Conservation (phyloP, 1,284 basidiomycete genomes). For the Cutaneotrichosporon cyanovorans region DNA sequence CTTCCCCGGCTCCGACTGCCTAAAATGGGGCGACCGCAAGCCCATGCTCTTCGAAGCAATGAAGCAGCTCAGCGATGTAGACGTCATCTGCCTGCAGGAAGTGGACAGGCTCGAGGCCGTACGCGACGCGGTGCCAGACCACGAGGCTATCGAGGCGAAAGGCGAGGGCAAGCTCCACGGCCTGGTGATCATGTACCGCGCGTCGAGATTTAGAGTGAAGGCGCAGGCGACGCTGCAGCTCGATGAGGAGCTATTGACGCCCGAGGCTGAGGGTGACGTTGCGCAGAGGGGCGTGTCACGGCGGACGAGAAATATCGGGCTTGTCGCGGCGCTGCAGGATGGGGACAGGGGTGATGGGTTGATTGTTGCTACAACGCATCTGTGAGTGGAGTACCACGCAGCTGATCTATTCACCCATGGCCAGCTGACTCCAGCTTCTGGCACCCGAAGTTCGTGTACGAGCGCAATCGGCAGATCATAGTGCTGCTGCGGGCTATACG, state of each 20-base stretch:
- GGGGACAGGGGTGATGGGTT: conserved; percentile 44
- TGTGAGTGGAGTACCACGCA: no score
- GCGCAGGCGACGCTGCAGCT: conserved; percentile 19
- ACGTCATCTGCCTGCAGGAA: conserved; percentile 64
- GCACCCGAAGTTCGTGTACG: conserved; percentile 89
- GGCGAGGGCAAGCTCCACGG: conserved; percentile 73
- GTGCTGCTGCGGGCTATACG: conserved; percentile 59
- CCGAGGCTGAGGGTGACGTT: neutral
- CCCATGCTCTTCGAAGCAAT: conserved; percentile 70
- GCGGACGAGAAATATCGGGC: conserved; percentile 72
- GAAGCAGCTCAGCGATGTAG: conserved; percentile 53
- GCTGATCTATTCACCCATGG: no score
- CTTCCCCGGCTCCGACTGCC: conserved; percentile 68
- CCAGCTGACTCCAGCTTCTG: conserved; percentile 65
- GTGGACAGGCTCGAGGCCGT: conserved; percentile 59
- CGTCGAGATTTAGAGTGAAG: conserved; percentile 50
- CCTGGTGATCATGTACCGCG: conserved; percentile 66
- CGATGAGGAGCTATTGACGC: conserved; percentile 12
- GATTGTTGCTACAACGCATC: conserved; percentile 59
- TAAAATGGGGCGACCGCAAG: conserved; percentile 64
- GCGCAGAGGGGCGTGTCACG: conserved; percentile 55
- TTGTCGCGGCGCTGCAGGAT: conserved; percentile 60
- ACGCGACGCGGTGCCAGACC: conserved; percentile 52
- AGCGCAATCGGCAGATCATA: conserved; percentile 61
- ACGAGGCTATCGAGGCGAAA: conserved; percentile 54